A percentile compares a stretch with the other conserved stretches of the same genome.
Conservation (phyloP, 495 filamentous ascomycete genomes). For the Neurospora sp. region DNA sequence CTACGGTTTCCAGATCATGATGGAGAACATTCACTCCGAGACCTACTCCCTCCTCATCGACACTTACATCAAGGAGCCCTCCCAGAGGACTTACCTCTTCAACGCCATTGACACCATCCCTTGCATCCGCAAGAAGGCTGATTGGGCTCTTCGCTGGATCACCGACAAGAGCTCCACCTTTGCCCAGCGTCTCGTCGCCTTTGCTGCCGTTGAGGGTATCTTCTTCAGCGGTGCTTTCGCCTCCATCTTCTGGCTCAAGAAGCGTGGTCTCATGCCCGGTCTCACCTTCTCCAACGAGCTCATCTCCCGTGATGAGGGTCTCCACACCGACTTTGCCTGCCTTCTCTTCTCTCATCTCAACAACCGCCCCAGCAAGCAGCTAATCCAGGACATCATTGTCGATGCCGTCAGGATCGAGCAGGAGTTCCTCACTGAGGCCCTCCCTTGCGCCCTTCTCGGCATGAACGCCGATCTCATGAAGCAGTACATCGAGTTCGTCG, state of each 20-base stretch:
- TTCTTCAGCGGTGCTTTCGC: constrained; percentile 99
- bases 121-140: constrained; percentile 93
- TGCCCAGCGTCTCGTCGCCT: constrained; percentile 89
- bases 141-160: constrained; percentile 96
- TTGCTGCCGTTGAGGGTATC: constrained; percentile 97
- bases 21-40: constrained; percentile 99
- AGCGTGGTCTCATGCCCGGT: constrained; percentile 97
- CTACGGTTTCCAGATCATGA: constrained; percentile 99
- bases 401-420: constrained; percentile 93
- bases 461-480: constrained; percentile 98
- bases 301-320: constrained; percentile 98
- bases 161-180: constrained; percentile 86
- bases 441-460: constrained; percentile 83
- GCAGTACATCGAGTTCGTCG: constrained; percentile 99
- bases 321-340: constrained; percentile 98
- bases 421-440: constrained; percentile 94
- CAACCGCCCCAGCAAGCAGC: constrained; percentile 71
- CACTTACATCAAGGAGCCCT: constrained; percentile 98
- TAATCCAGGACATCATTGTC: constrained; percentile 77
- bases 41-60: constrained; percentile 99
- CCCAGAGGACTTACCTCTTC: constrained; percentile 90
- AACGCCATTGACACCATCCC: constrained; percentile 96
- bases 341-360: constrained; percentile 92
- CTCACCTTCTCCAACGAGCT: constrained; percentile 99
- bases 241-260: constrained; percentile 99